Base-by-base conservation (phyloP, 2,329 filamentous ascomycete genomes). In the Epichloe festucae region DNA sequence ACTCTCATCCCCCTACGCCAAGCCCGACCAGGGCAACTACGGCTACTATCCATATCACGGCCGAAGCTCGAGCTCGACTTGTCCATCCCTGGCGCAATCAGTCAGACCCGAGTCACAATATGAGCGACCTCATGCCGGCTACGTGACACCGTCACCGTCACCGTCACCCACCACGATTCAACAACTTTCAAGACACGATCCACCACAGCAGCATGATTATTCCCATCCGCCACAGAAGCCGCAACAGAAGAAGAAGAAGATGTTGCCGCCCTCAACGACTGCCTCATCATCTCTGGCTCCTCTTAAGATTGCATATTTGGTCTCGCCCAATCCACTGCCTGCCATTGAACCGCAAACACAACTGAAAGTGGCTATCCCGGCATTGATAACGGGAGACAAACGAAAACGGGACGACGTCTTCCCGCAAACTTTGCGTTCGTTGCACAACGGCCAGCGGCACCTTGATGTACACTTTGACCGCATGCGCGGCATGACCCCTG, bases 1-100 rank as follows among this genome's bases (percentile, higher is more conserved):
- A n/a, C 66, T 70, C 11, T 67, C 69, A 11, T 67, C 68, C n/a
- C 67, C 67, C 71, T 73, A 73, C 58, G 60, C 53, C 35, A 63
- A 63, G 53, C 53, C 61, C 2, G 67, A 62, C 65, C 71, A 41
- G 64, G 70, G 50, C 76, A 76, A 36, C 4, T 65, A 68, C 51
- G 55, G 54, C 39, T 68, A 66, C 39, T 68, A 66, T 45, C 23
- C 45, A 31, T 55, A 59, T 46, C 54, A 55, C 19, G 59, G 55
- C 35, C 62, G 64, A 27, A 59, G 53, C 46, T 45, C 62, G 44
- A 62, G 66, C n/a, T 60, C 61, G 14, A 48, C 62, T 2, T 65
- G 62, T 36, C 54, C 62, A 15, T 63, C 68, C 12, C 65, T 67
- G 4, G 54, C 57, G 1, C 57, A 60, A 4, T 57, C 63, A 0